Conservation (phyloP, 2,329 filamentous ascomycete species). For the Monilinia vaccinii-corymbosi region DNA sequence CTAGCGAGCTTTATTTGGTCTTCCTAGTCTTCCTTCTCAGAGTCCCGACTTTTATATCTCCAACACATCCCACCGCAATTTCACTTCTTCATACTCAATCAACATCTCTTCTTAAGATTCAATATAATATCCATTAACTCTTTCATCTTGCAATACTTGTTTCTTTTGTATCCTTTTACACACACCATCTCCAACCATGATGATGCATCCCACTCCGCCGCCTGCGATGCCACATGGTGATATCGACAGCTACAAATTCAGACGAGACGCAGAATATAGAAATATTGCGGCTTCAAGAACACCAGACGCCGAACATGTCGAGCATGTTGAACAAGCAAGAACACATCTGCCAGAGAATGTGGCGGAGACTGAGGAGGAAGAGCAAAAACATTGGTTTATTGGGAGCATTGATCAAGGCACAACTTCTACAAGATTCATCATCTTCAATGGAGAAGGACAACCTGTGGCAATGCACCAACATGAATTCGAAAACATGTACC, state of each 20-base stretch:
- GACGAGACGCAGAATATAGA: neutral
- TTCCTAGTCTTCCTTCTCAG: neutral
- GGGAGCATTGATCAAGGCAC: constrained; percentile 89
- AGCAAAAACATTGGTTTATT: constrained; percentile 53
- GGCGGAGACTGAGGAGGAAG: constrained; percentile 18
- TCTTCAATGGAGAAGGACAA: constrained; percentile 73
- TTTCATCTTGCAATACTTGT: neutral
- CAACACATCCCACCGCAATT: neutral
- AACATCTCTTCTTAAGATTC: neutral
- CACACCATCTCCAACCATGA: neutral
- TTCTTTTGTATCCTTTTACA: neutral
- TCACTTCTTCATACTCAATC: neutral
- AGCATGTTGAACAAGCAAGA: constrained; percentile 15
- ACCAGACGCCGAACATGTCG: constrained; percentile 18
- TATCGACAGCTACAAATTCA: constrained; percentile 1
- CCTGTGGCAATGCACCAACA: constrained; percentile 78
- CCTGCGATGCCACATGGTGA: neutral
- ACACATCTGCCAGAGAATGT: constrained; percentile 19
- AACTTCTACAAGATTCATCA: constrained; percentile 80
- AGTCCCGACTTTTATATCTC: neutral
- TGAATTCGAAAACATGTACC: constrained; percentile 78
- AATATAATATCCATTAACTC: neutral
- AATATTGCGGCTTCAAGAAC: constrained; percentile 9
- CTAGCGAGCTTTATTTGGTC: neutral
- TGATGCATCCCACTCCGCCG: constrained; percentile 7